Percentiles rank a stretch among this genome's conserved stretches.
These are phyloP conservation scores for Metschnikowia hibisci DNA, from an alignment of 805 yeast species.

Conservation along the genomic window DNA sequence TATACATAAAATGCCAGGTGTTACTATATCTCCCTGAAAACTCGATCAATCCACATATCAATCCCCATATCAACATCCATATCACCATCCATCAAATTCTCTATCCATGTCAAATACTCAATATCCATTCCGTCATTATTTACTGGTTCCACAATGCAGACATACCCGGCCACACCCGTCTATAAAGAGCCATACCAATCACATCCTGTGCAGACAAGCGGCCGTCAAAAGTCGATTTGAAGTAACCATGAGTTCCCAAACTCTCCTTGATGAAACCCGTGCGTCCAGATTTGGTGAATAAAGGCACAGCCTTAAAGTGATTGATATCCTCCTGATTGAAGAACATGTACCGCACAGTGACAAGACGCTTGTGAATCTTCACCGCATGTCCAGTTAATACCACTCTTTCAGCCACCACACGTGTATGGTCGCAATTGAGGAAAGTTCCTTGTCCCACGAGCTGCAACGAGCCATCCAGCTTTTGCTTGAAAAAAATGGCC, in stretches of 20 bases:
- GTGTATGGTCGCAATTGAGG: constrained; percentile 76
- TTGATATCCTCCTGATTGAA: constrained; percentile 85
- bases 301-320: constrained; percentile 86
- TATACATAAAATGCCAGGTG: too few relatives aligned
- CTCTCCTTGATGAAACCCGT: constrained; percentile 92
- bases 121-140: neutral
- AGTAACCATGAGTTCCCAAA: constrained; percentile 97
- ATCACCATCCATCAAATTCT: neutral
- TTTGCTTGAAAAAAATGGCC: constrained; percentile 66
- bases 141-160: constrained; percentile 29
- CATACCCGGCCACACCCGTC: constrained; percentile 84
- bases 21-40: too few relatives aligned
- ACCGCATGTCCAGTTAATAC: constrained; percentile 92
- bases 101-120: too few relatives aligned
- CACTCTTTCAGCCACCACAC: constrained; percentile 83
- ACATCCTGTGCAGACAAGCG: constrained; percentile 88
- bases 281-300: constrained; percentile 90
- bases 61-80: neutral
- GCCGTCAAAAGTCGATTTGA: constrained; percentile 92
- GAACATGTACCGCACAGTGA: constrained; percentile 96
- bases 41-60: too few relatives aligned
- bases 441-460: constrained; percentile 89
- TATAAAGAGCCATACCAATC: constrained; percentile 89
- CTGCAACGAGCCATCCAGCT: constrained; percentile 47
- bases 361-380: constrained; percentile 88